phyloP scores from a whole-genome alignment of 176 grass and related monocot genomes.

The Juncus inflexus region DNA sequence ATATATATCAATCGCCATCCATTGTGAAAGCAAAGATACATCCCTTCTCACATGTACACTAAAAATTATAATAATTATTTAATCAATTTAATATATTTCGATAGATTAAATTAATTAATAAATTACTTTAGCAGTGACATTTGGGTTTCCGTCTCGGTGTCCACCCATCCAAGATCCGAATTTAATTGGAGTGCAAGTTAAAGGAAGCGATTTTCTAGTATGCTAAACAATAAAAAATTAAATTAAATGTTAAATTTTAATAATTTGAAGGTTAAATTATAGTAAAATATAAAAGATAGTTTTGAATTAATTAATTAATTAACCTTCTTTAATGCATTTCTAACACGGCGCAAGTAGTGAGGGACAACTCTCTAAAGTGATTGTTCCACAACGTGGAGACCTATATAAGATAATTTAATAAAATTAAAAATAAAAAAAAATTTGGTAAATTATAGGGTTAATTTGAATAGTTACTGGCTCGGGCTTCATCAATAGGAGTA shows the following conservation, averaged over 20 bases:
- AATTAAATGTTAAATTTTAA: conserved; percentile 8
- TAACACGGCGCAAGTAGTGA: conserved; percentile 80
- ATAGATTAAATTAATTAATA: neutral
- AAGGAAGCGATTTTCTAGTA: conserved; percentile 62
- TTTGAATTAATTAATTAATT: conserved; percentile 24
- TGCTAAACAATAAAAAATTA: conserved; percentile 33
- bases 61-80: conserved; percentile 8
- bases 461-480: conserved; percentile 39
- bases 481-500: conserved; percentile 84
- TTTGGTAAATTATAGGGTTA: neutral
- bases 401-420: conserved; percentile 16
- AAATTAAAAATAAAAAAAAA: conserved; percentile 1
- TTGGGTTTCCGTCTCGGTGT: conserved; percentile 77
- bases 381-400: conserved; percentile 80
- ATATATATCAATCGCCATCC: conserved; percentile 78
- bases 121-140: conserved; percentile 33
- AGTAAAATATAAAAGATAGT: neutral
- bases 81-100: neutral
- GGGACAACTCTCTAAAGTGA: conserved; percentile 78
- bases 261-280: neutral
- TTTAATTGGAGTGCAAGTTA: conserved; percentile 75
- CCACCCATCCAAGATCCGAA: conserved; percentile 94
- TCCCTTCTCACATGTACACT: neutral
- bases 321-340: conserved; percentile 53
- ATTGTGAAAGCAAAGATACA: conserved; percentile 51